Base-by-base conservation (phyloP, 2,329 filamentous ascomycete genomes). In the Monosporascus sp. region DNA sequence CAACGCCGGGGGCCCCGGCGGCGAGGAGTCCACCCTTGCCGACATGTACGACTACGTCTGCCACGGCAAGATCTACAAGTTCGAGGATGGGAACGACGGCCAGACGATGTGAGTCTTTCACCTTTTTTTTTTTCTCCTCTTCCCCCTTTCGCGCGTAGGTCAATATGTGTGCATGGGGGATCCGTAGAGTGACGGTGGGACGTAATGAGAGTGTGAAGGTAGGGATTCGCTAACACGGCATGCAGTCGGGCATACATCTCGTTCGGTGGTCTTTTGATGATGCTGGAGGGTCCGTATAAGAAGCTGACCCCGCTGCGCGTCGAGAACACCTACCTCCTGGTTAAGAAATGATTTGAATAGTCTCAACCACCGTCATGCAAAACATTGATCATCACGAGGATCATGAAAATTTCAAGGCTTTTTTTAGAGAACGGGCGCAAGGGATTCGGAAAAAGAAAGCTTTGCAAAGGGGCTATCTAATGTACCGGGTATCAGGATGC, bases 271-370 rank as follows among this genome's bases (percentile, higher is more conserved):
- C 77, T 99, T 59, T 74, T 99, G 65, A 86, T 97, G 74, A 90
- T 88, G 64, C 80, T 99, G 52, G 89, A 96, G 66, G 94, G 95
- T 6, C 94, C 94, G 2, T 94, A 96, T 72, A 95, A 94, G 79
- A 97, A 96, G 77, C 83, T 99, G 58, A 95, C 89, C 36, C 88
- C 91, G 27, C 75, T 99, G 67, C 85, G 91, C 64, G 93, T 97
- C 65, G 94, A 99, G 70, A 87, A 96, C 68, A 85, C 95, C 59
- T 99, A 99, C 70, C 81, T 99, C 56, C 80, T 97, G 56, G 78
- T 96, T 63, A 99, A 97, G 84, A 96, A 95, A 85, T 93, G 55
- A 66, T 60, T 25, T 36, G 3, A n/a, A 36, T 24, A n/a, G 24
- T 38, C 17, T 20, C 22, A 27, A 49, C 15, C 18, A 49, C n/a